Conservation (phyloP, 1,284 basidiomycete genomes). For the Apiotrichum akiyoshidainum region DNA sequence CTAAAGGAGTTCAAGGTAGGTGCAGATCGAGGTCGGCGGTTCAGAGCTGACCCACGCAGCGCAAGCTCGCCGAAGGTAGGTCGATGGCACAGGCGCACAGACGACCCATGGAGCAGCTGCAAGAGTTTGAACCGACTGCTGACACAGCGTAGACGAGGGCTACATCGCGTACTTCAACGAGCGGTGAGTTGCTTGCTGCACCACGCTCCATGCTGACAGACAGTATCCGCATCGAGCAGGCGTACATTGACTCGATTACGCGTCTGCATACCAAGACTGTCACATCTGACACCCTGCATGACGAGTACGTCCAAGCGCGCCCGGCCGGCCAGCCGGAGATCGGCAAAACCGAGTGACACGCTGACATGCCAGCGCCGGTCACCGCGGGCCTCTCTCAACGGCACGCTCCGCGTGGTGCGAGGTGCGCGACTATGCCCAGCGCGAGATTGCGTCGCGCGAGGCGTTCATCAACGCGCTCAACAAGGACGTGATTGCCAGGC, state of each 20-base stretch:
- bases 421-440: constrained; percentile 74
- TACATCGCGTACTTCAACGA: constrained; percentile 81
- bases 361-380: constrained; percentile 33
- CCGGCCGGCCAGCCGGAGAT: too few species aligned
- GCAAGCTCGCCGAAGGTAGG: constrained; percentile 41
- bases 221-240: constrained; percentile 76
- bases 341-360: too few species aligned
- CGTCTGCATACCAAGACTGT: constrained; percentile 68
- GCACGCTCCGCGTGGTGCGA: constrained; percentile 71
- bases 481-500: constrained; percentile 67
- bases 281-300: constrained; percentile 57
- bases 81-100: neutral
- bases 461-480: constrained; percentile 69
- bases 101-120: too few species aligned
- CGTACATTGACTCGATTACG: constrained; percentile 68
- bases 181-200: constrained; percentile 57
- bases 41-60: constrained; percentile 34
- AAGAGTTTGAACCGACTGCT: neutral
- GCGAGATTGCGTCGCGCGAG: constrained; percentile 75
- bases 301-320: constrained; percentile 37
- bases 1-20: constrained; percentile 32
- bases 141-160: constrained; percentile 55
- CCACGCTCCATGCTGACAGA: constrained; percentile 15
- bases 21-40: neutral
- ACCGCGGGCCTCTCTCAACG: constrained; percentile 61